A percentile compares a stretch with the other conserved stretches of the same genome.
Conservation (phyloP, 2,329 filamentous ascomycete species). For the Cercospora nicotianae region DNA sequence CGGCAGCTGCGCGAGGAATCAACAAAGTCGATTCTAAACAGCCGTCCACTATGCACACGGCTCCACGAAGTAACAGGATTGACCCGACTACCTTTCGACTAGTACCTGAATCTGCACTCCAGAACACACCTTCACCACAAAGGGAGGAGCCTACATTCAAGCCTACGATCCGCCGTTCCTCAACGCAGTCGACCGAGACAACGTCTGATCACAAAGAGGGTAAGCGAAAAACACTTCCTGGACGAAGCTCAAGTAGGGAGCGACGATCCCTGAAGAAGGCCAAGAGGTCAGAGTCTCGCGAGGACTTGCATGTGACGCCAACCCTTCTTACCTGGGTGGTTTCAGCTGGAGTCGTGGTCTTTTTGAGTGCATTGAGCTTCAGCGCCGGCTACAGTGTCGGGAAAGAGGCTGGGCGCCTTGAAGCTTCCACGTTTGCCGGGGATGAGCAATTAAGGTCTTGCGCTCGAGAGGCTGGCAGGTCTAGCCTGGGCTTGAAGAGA, state of each 20-base stretch:
- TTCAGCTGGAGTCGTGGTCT: conserved; percentile 63
- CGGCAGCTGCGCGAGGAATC: conserved; percentile 80
- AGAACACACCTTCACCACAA: conserved; percentile 31
- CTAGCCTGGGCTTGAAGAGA: conserved; percentile 37
- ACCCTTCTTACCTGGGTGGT: conserved; percentile 67
- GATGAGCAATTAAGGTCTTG: conserved; percentile 33
- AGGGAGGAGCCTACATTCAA: conserved; percentile 38
- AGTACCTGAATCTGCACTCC: conserved; percentile 59
- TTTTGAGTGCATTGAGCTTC: conserved; percentile 65
- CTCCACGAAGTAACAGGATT: conserved; percentile 38
- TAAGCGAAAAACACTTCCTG: conserved; percentile 46
- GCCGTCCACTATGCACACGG: conserved; percentile 28
- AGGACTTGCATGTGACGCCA: conserved; percentile 51
- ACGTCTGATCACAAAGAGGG: conserved; percentile 38
- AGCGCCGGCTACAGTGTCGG: conserved; percentile 64
- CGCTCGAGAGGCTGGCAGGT: conserved; percentile 37
- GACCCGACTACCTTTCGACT: conserved; percentile 58
- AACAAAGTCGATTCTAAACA: conserved; percentile 59
- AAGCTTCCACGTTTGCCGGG: conserved; percentile 23
- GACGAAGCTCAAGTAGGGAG: conserved; percentile 46
- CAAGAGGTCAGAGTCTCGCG: conserved; percentile 35
- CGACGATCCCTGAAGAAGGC: conserved; percentile 48
- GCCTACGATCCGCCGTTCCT: conserved; percentile 39
- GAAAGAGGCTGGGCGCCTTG: conserved; percentile 45
- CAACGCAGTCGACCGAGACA: conserved; percentile 33